These are phyloP conservation scores for Paecilomyces formosus DNA, from an alignment of 2,329 filamentous ascomycete species.

Conservation along the genomic window DNA sequence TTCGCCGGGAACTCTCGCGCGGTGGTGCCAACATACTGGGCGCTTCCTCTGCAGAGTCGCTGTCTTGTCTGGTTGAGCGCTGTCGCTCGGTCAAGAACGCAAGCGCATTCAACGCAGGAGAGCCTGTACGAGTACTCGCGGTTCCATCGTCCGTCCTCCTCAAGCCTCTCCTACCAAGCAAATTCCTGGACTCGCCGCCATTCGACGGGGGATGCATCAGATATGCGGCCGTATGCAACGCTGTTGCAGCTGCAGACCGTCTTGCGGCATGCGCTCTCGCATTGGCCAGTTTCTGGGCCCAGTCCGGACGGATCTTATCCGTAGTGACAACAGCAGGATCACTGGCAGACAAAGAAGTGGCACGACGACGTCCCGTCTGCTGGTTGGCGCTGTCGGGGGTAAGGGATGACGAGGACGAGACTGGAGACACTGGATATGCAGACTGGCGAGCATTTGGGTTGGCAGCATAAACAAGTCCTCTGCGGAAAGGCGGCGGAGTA, in stretches of 20 bases:
- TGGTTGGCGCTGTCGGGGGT: conserved; percentile 43
- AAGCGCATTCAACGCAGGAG: conserved; percentile 37
- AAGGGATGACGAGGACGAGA: conserved; percentile 80
- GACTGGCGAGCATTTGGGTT: conserved; percentile 44
- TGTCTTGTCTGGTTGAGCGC: conserved; percentile 21
- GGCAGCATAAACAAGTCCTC: conserved; percentile 66
- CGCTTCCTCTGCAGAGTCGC: conserved; percentile 28
- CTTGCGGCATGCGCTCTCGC: conserved; percentile 79
- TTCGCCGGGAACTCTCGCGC: conserved; percentile 49
- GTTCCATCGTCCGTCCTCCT: conserved; percentile 30
- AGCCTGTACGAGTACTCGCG: conserved; percentile 25
- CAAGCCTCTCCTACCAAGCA: conserved; percentile 50
- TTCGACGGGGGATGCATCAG: conserved; percentile 58
- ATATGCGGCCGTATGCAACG: conserved; percentile 90
- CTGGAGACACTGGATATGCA: conserved; percentile 56
- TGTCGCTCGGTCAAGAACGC: conserved; percentile 42
- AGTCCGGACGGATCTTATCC: conserved; percentile 86
- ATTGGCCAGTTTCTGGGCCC: conserved; percentile 79
- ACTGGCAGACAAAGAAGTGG: conserved; percentile 69
- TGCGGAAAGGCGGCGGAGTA: conserved; percentile 76
- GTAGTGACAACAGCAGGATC: conserved; percentile 85
- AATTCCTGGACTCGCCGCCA: conserved; percentile 41
- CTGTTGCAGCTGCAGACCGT: conserved; percentile 84
- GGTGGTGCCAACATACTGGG: conserved; percentile 29
- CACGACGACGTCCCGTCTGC: conserved; percentile 45